Conservation (phyloP, 179 eudicot genomes). For the Amaranthus tricolor region DNA sequence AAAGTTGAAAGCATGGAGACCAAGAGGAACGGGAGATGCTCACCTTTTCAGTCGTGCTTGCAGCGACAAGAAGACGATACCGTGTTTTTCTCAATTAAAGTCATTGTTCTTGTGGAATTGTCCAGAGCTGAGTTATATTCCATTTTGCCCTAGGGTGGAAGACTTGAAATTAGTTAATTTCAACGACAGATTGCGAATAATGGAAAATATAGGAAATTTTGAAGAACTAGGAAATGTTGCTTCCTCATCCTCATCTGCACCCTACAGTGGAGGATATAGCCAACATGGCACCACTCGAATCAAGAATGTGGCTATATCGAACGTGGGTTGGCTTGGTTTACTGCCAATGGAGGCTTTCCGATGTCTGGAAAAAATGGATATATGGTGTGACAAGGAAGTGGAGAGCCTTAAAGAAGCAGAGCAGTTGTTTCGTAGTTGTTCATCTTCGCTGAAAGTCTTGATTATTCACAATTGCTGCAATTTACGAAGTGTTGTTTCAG, state of each 20-base stretch:
- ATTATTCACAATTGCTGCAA: not conserved
- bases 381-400: not conserved
- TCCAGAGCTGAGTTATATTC: constrained; percentile 16
- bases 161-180: not conserved
- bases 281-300: not conserved
- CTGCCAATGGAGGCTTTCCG: constrained; percentile 10
- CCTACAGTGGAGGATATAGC: not conserved
- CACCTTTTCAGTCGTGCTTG: too few relatives aligned
- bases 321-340: not conserved
- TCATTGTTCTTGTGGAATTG: not conserved
- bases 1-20: constrained; percentile 23
- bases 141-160: constrained; percentile 11
- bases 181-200: constrained; percentile 2
- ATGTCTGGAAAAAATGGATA: not conserved
- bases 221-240: not conserved
- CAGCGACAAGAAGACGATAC: not conserved
- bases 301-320: not conserved
- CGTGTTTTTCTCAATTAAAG: not conserved
- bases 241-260: too few relatives aligned
- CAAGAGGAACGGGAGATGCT: not conserved
- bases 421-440: constrained; percentile 17
- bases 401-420: constrained; percentile 9
- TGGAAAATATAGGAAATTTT: too few relatives aligned
- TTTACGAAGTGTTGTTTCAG: constrained; percentile 5
- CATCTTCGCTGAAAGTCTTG: constrained; percentile 17